Evolutionary conservation across 495 filamentous ascomycete genomes (phyloP), one percentile per base, ranked within the genome.

Genomic region (Eremomyces bilateralis): DNA sequence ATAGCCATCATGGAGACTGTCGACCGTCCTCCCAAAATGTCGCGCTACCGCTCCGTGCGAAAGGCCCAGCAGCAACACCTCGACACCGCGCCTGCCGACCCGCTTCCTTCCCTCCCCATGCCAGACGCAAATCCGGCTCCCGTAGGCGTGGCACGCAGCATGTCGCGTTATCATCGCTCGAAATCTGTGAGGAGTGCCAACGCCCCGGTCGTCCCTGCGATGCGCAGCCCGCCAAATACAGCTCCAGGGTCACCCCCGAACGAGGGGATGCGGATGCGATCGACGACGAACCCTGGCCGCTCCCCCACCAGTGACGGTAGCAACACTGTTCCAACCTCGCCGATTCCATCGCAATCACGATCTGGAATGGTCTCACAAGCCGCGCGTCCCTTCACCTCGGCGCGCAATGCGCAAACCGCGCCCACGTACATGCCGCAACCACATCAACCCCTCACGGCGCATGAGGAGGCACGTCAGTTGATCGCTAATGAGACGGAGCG

Each of bases 31-130:
- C n/a, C n/a, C n/a, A n/a, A n/a, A n/a, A n/a, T 55, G 31, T 53
- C 52, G 29, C 45, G 52, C 15, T 55, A 55, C 35, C 47, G 52
- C 24, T 49, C 45, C 21, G 45, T 53, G 35, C 43, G 51, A 8
- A 37, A 36, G 21, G 31, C 39, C 37, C 31, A 34, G 33, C n/a
- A 42, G 18, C 20, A 17, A 15, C 8, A 16, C 19, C 28, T 6
- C 11, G 19, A 29, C 33, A 31, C 13, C 6, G 36, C 16, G 29
- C 28, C 44, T 11, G 19, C 37, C 5, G 35, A 35, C 18, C 36
- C 34, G 27, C 38, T 25, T 27, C 42, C 27, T 15, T 16, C 16
- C 33, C 20, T 36, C 10, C 42, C 32, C 16, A 32, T 34, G 8
- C 17, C 31, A 2, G 22, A 40, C 4, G 3, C 33, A n/a, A 15